Percentiles rank a stretch among this genome's conserved stretches.
Conservation (phyloP, 495 filamentous ascomycete species). For the Penicillium longicatenatum region DNA sequence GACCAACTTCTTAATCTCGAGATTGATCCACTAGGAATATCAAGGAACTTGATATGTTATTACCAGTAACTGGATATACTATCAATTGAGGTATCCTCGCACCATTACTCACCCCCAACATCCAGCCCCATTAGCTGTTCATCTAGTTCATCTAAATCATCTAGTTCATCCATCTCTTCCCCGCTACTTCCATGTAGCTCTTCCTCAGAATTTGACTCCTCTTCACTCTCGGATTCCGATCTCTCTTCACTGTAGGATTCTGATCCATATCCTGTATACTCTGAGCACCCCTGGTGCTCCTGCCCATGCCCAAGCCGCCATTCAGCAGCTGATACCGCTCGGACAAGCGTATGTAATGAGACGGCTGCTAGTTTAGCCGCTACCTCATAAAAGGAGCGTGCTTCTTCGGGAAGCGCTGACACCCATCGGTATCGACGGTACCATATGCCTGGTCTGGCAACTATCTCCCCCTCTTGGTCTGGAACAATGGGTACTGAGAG, state of each 20-base stretch:
- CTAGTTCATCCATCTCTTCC: conserved; percentile 31
- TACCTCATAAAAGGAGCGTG: conserved; percentile 55
- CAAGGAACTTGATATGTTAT: background rate
- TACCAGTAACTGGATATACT: background rate
- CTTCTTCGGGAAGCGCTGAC: conserved; percentile 57
- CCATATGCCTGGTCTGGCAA: conserved; percentile 48
- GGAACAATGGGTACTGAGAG: conserved; percentile 32
- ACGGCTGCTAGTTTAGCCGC: conserved; percentile 54
- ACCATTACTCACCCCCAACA: conserved; percentile 19
- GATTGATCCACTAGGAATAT: too few species aligned
- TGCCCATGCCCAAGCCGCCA: conserved; percentile 44
- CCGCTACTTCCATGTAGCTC: background rate
- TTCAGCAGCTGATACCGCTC: conserved; percentile 51
- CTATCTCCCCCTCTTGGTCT: conserved; percentile 28
- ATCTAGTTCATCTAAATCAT: conserved; percentile 35
- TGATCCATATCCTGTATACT: conserved; percentile 25
- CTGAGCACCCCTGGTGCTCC: conserved; percentile 35
- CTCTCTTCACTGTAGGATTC: conserved; percentile 26
- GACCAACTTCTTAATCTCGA: too few species aligned
- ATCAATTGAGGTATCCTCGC: background rate
- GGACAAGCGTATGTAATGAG: conserved; percentile 47
- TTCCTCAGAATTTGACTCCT: background rate
- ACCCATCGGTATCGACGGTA: conserved; percentile 60
- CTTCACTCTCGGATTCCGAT: too few species aligned
- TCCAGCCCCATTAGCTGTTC: conserved; percentile 33